Evolutionary conservation across 2,329 filamentous ascomycete species (phyloP).

Genomic region (Botryotinia convoluta): DNA sequence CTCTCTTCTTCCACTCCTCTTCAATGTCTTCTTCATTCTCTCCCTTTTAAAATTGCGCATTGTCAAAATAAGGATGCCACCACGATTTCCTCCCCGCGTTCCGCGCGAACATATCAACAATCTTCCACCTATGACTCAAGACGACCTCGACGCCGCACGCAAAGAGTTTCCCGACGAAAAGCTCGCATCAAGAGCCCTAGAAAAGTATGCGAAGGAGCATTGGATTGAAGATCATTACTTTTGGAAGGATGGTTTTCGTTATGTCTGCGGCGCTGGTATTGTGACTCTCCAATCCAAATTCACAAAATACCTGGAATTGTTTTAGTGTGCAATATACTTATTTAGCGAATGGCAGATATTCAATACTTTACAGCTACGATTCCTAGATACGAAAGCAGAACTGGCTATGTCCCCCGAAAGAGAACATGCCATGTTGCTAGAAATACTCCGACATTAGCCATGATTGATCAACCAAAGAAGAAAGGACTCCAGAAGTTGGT

Average conservation of each 20-base stretch:
- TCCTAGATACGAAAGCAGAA: neutral
- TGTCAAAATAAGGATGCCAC: neutral
- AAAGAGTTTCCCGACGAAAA: neutral
- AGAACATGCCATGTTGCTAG: neutral
- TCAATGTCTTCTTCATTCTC: neutral
- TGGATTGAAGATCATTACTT: neutral
- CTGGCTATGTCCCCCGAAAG: neutral
- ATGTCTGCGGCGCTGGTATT: neutral
- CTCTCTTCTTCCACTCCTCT: neutral
- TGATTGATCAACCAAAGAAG: neutral
- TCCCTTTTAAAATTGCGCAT: neutral
- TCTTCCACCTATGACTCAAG: neutral
- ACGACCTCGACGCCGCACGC: neutral
- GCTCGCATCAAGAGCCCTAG: neutral
- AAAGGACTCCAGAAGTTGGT: neutral
- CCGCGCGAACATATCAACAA: neutral
- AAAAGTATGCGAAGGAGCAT: neutral
- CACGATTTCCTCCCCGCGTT: neutral
- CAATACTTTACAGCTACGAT: neutral
- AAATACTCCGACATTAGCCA: neutral
- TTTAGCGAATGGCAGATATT: neutral
- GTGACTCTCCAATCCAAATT: neutral
- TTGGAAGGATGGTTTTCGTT: neutral
- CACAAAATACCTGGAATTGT: accelerated
- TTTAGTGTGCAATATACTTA: neutral